Conservation (phyloP, 2,329 filamentous ascomycete genomes). For the Daldinia sp. region DNA sequence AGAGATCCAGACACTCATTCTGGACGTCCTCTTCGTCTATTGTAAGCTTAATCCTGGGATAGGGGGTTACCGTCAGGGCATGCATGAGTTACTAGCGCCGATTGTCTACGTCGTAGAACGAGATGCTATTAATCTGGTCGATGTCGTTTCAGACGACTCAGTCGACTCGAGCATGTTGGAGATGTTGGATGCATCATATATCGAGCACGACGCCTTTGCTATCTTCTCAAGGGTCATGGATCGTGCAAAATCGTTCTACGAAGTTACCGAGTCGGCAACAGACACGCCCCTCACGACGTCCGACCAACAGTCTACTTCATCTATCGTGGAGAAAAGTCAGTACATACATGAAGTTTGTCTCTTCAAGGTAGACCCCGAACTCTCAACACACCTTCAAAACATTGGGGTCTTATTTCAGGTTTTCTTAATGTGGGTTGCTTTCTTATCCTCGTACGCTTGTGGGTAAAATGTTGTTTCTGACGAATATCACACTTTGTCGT, state of each 20-base stretch:
- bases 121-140: conserved; percentile 73
- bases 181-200: conserved; percentile 74
- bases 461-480: conserved; percentile 8
- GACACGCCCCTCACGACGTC: conserved; percentile 40
- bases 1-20: conserved; percentile 78
- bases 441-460: not conserved
- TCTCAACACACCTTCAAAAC: conserved; percentile 79
- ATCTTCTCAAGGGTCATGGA: conserved; percentile 91
- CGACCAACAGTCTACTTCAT: conserved; percentile 54
- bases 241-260: conserved; percentile 85
- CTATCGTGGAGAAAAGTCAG: conserved; percentile 85
- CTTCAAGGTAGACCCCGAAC: conserved; percentile 80
- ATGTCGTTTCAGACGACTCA: conserved; percentile 46
- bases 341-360: conserved; percentile 87
- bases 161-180: conserved; percentile 66
- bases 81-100: conserved; percentile 95
- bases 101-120: conserved; percentile 84
- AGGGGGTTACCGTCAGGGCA: conserved; percentile 94
- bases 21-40: conserved; percentile 92
- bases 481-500: not conserved
- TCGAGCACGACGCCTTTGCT: conserved; percentile 91
- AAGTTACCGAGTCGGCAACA: conserved; percentile 62
- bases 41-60: conserved; percentile 89
- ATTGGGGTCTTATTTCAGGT: conserved; percentile 96
- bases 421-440: conserved; percentile 78